Evolutionary conservation across 164 flowering plant species (phyloP), one percentile per base, ranked within the genome.

Genomic region (Dillenia turbinata): DNA sequence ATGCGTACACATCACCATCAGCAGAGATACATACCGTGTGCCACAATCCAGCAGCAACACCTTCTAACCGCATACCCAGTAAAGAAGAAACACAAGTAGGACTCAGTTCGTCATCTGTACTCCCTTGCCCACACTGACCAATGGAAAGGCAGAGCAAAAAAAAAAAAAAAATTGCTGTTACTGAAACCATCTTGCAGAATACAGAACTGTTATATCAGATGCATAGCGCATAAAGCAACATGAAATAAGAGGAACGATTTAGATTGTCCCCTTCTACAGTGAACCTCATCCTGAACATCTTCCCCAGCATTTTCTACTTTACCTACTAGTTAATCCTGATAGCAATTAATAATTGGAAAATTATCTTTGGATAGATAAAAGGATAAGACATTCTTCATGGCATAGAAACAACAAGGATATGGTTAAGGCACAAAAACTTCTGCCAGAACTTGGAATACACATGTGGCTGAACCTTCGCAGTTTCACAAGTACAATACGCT

Each of bases 121-220:
- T 79, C 67, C 99, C 99, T 75, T 86, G 97, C 61, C 99, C 99
- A 75, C 97, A 95, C 99, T 95, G 57, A 66, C 64, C 57, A 72
- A 57, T 63, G 61, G 47, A 68, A 76, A 53, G 64, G 17, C 47
- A 66, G 19, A 71, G 56, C 22, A 50, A 52, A 24, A 47, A 49
- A 26, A 26, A 5, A n/a, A 33, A 0, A 5, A 33, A 0, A 33
- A 4, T 33, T 33, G 40, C 40, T 33, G 40, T 33, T 33, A 33
- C 40, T 33, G 40, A 33, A 33, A 33, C 40, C 5, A 33, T 6
- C 7, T 4, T 5, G 6, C 40, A 33, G 40, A 33, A 33, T 33
- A 33, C 40, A 4, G 7, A 33, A 33, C 40, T 4, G 0, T 4
- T 33, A 33, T 33, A 33, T 33, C 6, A 33, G 40, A 33, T 5